Conservation (phyloP, 306 rosid genomes). For the Corylus avellana region DNA sequence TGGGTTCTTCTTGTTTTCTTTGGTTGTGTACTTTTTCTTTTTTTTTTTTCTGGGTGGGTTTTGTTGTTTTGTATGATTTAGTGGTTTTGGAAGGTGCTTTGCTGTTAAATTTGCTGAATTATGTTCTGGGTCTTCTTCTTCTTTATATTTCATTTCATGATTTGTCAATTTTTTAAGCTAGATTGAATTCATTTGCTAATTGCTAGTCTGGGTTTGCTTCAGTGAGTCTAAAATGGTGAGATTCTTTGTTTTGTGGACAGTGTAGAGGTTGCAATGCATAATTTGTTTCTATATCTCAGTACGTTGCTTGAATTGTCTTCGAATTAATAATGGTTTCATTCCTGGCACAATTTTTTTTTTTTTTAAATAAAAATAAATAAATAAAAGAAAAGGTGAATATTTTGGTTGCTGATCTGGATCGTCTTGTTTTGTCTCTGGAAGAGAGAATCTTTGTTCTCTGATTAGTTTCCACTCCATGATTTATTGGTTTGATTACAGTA, state of each 20-base stretch:
- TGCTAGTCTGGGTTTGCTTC: slow-evolving; percentile 19
- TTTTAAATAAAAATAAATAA: background rate
- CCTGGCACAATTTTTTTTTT: background rate
- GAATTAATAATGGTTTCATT: background rate
- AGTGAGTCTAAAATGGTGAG: background rate
- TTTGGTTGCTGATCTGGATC: background rate
- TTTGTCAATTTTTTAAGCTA: background rate
- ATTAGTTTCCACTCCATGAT: slow-evolving; percentile 5
- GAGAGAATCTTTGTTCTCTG: background rate
- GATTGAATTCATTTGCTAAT: slow-evolving; percentile 1
- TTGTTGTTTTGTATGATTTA: slow-evolving; percentile 17
- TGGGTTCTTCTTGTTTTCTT: background rate
- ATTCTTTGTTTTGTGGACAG: slow-evolving; percentile 8
- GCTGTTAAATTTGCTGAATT: background rate
- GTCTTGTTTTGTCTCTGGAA: background rate
- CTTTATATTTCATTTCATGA: slow-evolving; percentile 2
- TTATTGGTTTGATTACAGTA: background rate
- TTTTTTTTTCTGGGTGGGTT: slow-evolving; percentile 9
- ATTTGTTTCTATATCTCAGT: background rate
- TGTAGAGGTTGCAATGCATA: background rate
- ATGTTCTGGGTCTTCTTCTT: slow-evolving; percentile 6
- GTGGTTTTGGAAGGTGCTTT: slow-evolving; percentile 19
- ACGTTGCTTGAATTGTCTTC: background rate
- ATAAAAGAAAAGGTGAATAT: background rate
- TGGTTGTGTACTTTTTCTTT: background rate